Base-by-base conservation (phyloP, 2,329 filamentous ascomycete genomes). In the Xylaria sp. region DNA sequence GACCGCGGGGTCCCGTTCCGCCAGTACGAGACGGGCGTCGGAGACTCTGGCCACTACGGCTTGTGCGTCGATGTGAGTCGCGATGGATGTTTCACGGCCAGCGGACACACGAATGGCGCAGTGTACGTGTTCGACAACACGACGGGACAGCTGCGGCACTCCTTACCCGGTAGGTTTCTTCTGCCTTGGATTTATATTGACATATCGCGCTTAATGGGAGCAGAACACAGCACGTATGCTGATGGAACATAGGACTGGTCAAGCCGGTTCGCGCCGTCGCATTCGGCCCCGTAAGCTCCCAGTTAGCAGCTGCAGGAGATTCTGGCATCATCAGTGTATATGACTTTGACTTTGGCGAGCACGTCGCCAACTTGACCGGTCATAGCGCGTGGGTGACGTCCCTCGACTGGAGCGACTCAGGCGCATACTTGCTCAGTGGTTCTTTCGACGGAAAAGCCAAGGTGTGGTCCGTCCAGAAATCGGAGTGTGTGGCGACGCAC, bases 71-170 rank as follows among this genome's bases (percentile, higher is more conserved):
- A 94, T 72, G 76, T 97, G 72, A 87, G 84, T 67, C 75, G 78
- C 18, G 89, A 99, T 73, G 93, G 92, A 56, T 87, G 84, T 63
- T 89, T 91, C 73, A 95, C 92, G 35, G 93, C 92, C 3, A 95
- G 89, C 55, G 94, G 94, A 0, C 93, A 99, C 75, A 90, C 96
- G 73, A 96, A 90, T 69, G 94, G 94, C 13, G 87, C 86, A 10
- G 84, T 97, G 63, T 97, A 97, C 76, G 86, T 99, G 63, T 99
- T 97, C 80, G 92, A 92, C 78, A 97, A 96, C 69, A 88, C 92
- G 67, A 91, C 89, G 0, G 90, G 91, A 2, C 85, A 91, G 57
- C 84, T 99, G 67, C 80, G 90, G 10, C 93, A 96, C 74, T 94
- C 91, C 6, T 79, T 99, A 23, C 87, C 91, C 57, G 88, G 90